Evolutionary conservation across 805 yeast species (phyloP).

Genomic region (Cyberlindnera maritima): DNA sequence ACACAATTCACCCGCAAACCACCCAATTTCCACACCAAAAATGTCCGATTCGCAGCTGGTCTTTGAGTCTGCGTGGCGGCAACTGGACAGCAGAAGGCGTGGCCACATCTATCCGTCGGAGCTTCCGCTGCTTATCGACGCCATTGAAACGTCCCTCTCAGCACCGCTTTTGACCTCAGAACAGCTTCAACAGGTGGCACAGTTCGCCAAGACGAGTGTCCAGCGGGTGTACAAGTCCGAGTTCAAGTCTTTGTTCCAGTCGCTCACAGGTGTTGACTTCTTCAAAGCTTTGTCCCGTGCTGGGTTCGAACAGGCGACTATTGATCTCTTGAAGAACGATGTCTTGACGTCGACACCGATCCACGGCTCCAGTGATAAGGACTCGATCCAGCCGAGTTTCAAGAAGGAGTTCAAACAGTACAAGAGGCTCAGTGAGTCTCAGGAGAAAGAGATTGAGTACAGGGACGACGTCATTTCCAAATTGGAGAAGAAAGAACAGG

Average conservation of each 20-base stretch:
- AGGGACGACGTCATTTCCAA: slow-evolving; percentile 25
- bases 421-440: slow-evolving; percentile 20
- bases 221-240: slow-evolving; percentile 32
- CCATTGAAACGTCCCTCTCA: slow-evolving; percentile 22
- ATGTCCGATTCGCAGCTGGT: slow-evolving; percentile 12
- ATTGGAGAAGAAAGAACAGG: slow-evolving; percentile 16
- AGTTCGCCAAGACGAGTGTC: slow-evolving; percentile 31
- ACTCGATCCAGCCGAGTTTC: slow-evolving; percentile 18
- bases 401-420: slow-evolving; percentile 22
- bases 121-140: slow-evolving; percentile 21
- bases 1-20: background rate
- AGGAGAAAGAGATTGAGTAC: slow-evolving; percentile 26
- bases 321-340: slow-evolving; percentile 4
- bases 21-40: background rate
- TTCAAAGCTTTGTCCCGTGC: slow-evolving; percentile 26
- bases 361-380: slow-evolving; percentile 1
- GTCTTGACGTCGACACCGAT: slow-evolving; percentile 11
- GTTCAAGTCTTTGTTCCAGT: slow-evolving; percentile 30
- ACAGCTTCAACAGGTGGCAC: slow-evolving; percentile 26
- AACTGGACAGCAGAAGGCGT: slow-evolving; percentile 15
- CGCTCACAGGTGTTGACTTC: slow-evolving; percentile 32
- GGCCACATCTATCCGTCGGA: slow-evolving; percentile 24
- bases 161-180: slow-evolving; percentile 27
- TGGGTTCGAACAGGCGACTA: slow-evolving; percentile 11
- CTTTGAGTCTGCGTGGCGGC: slow-evolving; percentile 25